phyloP scores from a whole-genome alignment of 75 land plant species.

The Isoetes taiwanensis region DNA sequence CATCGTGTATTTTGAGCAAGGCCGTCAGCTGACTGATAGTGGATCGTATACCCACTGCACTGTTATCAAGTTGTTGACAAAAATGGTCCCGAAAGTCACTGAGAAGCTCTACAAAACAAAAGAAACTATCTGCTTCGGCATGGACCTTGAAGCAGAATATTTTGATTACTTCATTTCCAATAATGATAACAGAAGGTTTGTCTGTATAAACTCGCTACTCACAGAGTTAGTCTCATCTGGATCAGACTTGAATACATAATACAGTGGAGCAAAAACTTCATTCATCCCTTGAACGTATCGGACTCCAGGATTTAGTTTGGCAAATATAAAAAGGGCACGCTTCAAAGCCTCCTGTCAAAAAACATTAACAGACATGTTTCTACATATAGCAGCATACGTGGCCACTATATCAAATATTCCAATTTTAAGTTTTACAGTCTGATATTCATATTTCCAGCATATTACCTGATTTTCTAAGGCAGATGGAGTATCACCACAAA shows the following conservation, averaged over 20 bases:
- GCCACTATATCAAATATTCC: too few relatives aligned
- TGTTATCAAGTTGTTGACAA: slow-evolving; percentile 89
- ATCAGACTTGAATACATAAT: slow-evolving; percentile 80
- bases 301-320: slow-evolving; percentile 91
- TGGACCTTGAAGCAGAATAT: slow-evolving; percentile 29
- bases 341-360: slow-evolving; percentile 62
- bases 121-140: slow-evolving; percentile 92
- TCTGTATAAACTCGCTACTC: slow-evolving; percentile 10
- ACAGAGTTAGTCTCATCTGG: slow-evolving; percentile 58
- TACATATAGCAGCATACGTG: slow-evolving; percentile 1
- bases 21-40: slow-evolving; percentile 63
- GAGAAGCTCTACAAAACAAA: slow-evolving; percentile 88
- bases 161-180: background rate
- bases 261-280: slow-evolving; percentile 85
- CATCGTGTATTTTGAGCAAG: slow-evolving; percentile 78
- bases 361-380: background rate
- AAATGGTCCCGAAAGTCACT: slow-evolving; percentile 91
- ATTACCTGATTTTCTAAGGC: slow-evolving; percentile 80
- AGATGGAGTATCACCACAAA: slow-evolving; percentile 54
- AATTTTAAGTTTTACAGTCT: too few relatives aligned
- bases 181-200: background rate
- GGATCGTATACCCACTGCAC: slow-evolving; percentile 90
- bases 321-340: slow-evolving; percentile 66
- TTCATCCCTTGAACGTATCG: slow-evolving; percentile 99
- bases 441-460: too few relatives aligned